phyloP scores from a whole-genome alignment of 208 protist genomes.

The Tritrichomonas musculus region DNA sequence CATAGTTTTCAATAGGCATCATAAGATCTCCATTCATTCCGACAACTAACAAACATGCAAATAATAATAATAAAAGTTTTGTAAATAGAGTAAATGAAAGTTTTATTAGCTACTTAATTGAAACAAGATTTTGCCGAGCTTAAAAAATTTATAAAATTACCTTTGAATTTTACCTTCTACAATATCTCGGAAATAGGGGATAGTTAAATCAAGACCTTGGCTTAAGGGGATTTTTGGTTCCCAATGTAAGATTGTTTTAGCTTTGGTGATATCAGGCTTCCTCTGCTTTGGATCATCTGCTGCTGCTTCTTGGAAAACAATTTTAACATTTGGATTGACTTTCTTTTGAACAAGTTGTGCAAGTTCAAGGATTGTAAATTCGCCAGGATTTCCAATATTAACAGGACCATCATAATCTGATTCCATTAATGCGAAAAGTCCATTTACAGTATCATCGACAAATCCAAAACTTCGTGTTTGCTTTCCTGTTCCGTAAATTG shows the following conservation, averaged over 20 bases:
- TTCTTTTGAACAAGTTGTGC: constrained; percentile 36
- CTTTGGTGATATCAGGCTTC: constrained; percentile 50
- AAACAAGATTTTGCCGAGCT: too few relatives aligned
- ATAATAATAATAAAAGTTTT: too few relatives aligned
- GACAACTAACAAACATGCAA: too few relatives aligned
- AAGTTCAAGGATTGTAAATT: constrained; percentile 56
- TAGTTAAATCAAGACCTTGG: not conserved
- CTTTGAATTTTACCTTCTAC: not conserved
- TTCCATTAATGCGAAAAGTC: constrained; percentile 47
- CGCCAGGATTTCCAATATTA: constrained; percentile 57
- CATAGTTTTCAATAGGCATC: too few relatives aligned
- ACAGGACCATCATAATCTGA: constrained; percentile 44
- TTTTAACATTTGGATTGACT: constrained; percentile 36
- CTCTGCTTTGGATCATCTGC: constrained; percentile 52
- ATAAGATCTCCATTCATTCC: too few relatives aligned
- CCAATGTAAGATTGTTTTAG: constrained; percentile 29
- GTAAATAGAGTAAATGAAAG: too few relatives aligned
- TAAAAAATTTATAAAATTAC: too few relatives aligned
- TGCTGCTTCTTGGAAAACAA: constrained; percentile 36
- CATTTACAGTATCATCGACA: constrained; percentile 42
- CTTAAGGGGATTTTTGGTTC: not conserved
- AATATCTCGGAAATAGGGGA: not conserved
- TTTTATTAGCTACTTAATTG: too few relatives aligned
- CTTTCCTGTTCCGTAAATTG: constrained; percentile 74
- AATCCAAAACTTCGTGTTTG: constrained; percentile 74